Conservation (phyloP, 164 flowering plant species). For the Stephania japonica region DNA sequence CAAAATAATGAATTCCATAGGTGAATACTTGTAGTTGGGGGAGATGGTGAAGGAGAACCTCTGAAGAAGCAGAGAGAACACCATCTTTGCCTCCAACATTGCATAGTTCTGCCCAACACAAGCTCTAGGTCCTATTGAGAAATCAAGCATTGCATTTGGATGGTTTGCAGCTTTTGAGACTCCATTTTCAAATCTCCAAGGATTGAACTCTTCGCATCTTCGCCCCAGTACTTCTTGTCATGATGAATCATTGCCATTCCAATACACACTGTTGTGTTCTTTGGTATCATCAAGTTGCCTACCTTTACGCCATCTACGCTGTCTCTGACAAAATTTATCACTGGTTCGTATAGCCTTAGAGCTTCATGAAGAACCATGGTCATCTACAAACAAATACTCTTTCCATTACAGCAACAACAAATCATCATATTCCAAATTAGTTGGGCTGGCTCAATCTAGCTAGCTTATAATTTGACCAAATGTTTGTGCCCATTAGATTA, state of each 20-base stretch:
- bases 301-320: neutral
- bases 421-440: too few species aligned
- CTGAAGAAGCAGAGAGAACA: neutral
- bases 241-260: neutral
- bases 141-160: constrained; percentile 34
- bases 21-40: constrained; percentile 29
- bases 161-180: constrained; percentile 26
- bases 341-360: neutral
- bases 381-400: too few species aligned
- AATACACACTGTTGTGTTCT: neutral
- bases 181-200: constrained; percentile 31
- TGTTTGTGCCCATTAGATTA: too few species aligned
- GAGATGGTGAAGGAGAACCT: neutral
- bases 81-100: constrained; percentile 11
- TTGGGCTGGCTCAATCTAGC: too few species aligned
- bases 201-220: constrained; percentile 28
- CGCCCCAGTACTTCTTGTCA: neutral
- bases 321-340: neutral
- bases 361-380: neutral
- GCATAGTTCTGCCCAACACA: constrained; percentile 41
- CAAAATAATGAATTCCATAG: constrained; percentile 17
- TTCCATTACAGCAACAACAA: too few species aligned
- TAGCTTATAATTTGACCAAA: too few species aligned
- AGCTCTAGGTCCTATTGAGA: constrained; percentile 25
- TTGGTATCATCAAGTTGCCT: neutral